phyloP scores from a whole-genome alignment of 495 filamentous ascomycete species.

The Glonium stellatum region DNA sequence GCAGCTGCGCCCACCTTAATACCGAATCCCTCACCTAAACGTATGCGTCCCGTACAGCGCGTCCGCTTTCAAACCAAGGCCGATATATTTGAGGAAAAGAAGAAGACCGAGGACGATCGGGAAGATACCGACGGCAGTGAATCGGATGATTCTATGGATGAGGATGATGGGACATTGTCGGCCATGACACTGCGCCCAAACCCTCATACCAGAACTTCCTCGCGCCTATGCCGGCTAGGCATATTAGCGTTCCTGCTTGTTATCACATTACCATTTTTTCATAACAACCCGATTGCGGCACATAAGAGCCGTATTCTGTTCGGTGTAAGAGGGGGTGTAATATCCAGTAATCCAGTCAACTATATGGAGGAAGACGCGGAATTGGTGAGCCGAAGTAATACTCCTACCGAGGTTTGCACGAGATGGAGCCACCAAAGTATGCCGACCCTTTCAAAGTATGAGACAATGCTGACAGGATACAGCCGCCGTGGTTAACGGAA shows the following conservation, averaged over 20 bases:
- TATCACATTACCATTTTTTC: conserved; percentile 27
- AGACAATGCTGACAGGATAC: not conserved
- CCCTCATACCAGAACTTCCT: not conserved
- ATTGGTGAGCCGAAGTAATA: conserved; percentile 33
- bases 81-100: conserved; percentile 14
- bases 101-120: conserved; percentile 15
- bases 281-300: conserved; percentile 16
- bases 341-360: conserved; percentile 18
- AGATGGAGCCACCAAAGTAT: conserved; percentile 64
- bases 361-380: not conserved
- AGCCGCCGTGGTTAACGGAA: conserved; percentile 58
- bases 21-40: not conserved
- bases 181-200: conserved; percentile 6
- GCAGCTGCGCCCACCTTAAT: not conserved
- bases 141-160: not conserved
- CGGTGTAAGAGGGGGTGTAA: conserved; percentile 29
- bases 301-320: conserved; percentile 13
- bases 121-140: conserved; percentile 6
- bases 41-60: conserved; percentile 6
- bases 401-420: conserved; percentile 49
- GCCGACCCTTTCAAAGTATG: not conserved
- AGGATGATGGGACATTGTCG: conserved; percentile 1
- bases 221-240: conserved; percentile 24
- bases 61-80: conserved; percentile 26
- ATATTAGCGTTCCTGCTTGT: conserved; percentile 26